Evolutionary conservation across 2,329 filamentous ascomycete genomes (phyloP), one percentile per base, ranked within the genome.

Genomic region (Diplodia seriata): DNA sequence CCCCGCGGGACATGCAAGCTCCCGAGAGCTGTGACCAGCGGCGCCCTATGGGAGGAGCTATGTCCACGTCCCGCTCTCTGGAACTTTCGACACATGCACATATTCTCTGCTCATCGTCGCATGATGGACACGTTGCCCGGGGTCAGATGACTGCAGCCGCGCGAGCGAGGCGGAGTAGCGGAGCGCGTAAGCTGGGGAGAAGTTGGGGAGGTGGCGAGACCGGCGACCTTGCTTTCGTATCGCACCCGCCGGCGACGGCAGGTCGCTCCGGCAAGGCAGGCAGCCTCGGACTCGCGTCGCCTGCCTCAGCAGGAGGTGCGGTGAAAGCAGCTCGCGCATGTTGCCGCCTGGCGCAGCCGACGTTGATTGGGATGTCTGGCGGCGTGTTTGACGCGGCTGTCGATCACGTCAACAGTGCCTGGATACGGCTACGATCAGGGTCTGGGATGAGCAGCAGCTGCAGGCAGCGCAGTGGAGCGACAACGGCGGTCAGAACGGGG

Each of bases 21-120:
- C 49, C 29, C 20, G 47, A n/a, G 43, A 63, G 59, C 59, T 63
- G 59, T 63, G 59, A 63, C 59, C 59, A 63, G 59, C 29, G 6
- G 18, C 43, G 26, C n/a, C 38, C 29, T 36, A 47, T 61, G 57
- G 40, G 8, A 9, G 40, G 47, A 63, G 59, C 59, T 63, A 51
- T 63, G 47, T 51, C 59, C 59, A 63, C 29, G n/a, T 38, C 50
- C 59, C 23, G 18, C n/a, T 51, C 20, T 20, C 43, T 63, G 29
- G 59, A 51, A 38, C 18, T 38, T 36, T 63, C 59, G 47, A 51
- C 40, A 49, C n/a, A 23, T 59, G 12, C 20, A 29, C 26, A 49
- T 26, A 20, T 23, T 50, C 31, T 51, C 59, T 51, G 47, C 20
- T 33, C 47, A 63, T 31, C 20, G 40, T 36, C 15, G 20, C 18